Evolutionary conservation across 2,329 filamentous ascomycete genomes (phyloP), one percentile per base, ranked within the genome.

Genomic region (Xylaria digitata): DNA sequence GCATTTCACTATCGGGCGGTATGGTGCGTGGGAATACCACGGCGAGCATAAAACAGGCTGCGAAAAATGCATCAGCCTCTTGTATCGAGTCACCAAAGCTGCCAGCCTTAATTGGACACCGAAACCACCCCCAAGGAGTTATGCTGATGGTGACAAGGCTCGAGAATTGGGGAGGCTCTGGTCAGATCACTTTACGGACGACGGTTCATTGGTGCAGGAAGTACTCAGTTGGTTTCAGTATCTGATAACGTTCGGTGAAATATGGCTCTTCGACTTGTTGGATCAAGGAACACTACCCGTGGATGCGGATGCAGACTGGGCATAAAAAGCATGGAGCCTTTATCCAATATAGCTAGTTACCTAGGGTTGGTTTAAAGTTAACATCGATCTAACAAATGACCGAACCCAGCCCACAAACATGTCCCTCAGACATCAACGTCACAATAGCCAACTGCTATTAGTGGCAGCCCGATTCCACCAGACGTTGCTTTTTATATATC

Each of bases 231-330:
- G 67, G 67, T 69, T 69, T 9, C 67, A 69, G 49, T 37, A 61
- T 45, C 42, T 69, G 19, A 52, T 69, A 13, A 55, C 52, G 15
- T 43, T 64, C 1, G 67, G 67, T 21, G 54, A 57, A 5, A 69
- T 69, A 40, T 69, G 67, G 67, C 61, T 59, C 1, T 69, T 69
- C 21, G 67, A 69, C 40, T 21, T 67, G 26, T 34, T 67, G 40
- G 46, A 61, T 7, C 30, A 62, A 40, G 67, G 67, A n/a, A 43
- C 61, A 8, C n/a, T 46, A 9, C 52, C 60, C 2, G 61, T 69
- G 5, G 67, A 69, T 56, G 34, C 19, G 13, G 64, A 53, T 52
- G 43, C 57, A 2, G 67, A 69, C 49, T 69, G 67, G 67, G 64
- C 43, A 6, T 69, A 49, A 40, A 40, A 5, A 5, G 13, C 1